Conservation (phyloP, 768 basidiomycete genomes). For the Auriscalpium vulgare region DNA sequence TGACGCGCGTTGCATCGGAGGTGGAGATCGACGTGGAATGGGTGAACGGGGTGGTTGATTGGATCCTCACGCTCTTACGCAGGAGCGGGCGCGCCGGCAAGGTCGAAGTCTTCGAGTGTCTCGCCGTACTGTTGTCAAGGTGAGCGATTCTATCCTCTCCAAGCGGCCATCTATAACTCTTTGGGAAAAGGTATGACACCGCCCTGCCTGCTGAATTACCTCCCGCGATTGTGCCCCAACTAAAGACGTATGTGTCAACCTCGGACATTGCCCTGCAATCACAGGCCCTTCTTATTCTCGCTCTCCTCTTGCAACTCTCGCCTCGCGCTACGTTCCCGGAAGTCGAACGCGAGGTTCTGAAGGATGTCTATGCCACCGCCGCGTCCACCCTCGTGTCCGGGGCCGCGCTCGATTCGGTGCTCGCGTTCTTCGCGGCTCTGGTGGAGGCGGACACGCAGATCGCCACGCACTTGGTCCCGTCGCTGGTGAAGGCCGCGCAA, state of each 20-base stretch:
- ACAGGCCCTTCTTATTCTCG: slow-evolving; percentile 56
- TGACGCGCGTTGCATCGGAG: slow-evolving; percentile 74
- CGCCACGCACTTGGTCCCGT: slow-evolving; percentile 74
- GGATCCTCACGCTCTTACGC: slow-evolving; percentile 65
- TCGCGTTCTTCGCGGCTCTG: slow-evolving; percentile 75
- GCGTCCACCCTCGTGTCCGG: slow-evolving; percentile 76
- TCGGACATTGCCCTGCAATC: slow-evolving; percentile 74
- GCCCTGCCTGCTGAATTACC: slow-evolving; percentile 53
- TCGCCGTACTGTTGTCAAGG: slow-evolving; percentile 69
- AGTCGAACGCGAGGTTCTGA: slow-evolving; percentile 63
- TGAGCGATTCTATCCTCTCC: slow-evolving; percentile 20
- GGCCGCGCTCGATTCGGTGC: slow-evolving; percentile 70
- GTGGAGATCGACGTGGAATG: slow-evolving; percentile 67
- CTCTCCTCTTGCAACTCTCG: slow-evolving; percentile 60
- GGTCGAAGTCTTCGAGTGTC: slow-evolving; percentile 67
- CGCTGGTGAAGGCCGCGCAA: slow-evolving; percentile 57
- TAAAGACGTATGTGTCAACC: slow-evolving; percentile 68
- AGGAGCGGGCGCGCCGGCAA: slow-evolving; percentile 77
- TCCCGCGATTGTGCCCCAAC: slow-evolving; percentile 55
- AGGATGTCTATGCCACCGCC: slow-evolving; percentile 60
- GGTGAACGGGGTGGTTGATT: slow-evolving; percentile 75
- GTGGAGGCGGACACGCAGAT: slow-evolving; percentile 80
- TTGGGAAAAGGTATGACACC: slow-evolving; percentile 34
- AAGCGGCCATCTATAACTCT: slow-evolving; percentile 29
- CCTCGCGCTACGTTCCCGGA: slow-evolving; percentile 66